These are phyloP conservation scores for Mycena chlorophos DNA, from an alignment of 768 basidiomycete species.

Conservation along the genomic window DNA sequence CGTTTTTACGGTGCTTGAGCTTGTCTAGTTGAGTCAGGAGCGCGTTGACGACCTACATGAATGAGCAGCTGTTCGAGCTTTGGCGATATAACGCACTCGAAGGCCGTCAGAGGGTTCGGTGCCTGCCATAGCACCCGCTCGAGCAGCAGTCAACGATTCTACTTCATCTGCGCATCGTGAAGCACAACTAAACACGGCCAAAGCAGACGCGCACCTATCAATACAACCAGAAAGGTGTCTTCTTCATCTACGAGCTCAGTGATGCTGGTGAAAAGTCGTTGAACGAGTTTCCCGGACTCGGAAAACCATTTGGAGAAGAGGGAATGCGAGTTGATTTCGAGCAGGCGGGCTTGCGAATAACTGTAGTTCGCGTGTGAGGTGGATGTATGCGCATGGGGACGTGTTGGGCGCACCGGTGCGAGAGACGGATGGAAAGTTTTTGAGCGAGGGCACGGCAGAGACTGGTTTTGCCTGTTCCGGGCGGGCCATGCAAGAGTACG, in stretches of 20 bases:
- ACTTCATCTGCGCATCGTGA: conserved; percentile 74
- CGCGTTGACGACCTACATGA: conserved; percentile 88
- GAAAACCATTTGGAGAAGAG: conserved; percentile 99
- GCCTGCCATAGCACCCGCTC: conserved; percentile 92
- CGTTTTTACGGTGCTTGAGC: conserved; percentile 89
- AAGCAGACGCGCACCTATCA: conserved; percentile 66
- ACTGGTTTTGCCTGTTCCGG: conserved; percentile 96
- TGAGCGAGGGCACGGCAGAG: conserved; percentile 94
- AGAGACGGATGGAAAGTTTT: conserved; percentile 88
- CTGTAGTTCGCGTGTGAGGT: conserved; percentile 39
- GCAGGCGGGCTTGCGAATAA: conserved; percentile 81
- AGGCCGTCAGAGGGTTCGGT: conserved; percentile 95
- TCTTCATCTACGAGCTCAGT: conserved; percentile 92
- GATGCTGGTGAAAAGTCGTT: conserved; percentile 85
- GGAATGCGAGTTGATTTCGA: conserved; percentile 98
- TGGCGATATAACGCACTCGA: conserved; percentile 50
- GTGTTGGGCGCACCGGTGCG: conserved; percentile 64
- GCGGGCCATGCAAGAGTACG: conserved; percentile 92
- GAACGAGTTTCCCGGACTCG: conserved; percentile 97
- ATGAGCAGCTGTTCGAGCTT: neutral
- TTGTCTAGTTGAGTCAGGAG: conserved; percentile 96
- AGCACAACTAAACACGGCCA: neutral
- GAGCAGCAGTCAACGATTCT: conserved; percentile 90
- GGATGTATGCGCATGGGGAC: neutral
- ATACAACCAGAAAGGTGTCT: conserved; percentile 85